A percentile compares a stretch with the other conserved stretches of the same genome.
phyloP scores from a whole-genome alignment of 2,329 filamentous ascomycete genomes.

The Botrytis porri region DNA sequence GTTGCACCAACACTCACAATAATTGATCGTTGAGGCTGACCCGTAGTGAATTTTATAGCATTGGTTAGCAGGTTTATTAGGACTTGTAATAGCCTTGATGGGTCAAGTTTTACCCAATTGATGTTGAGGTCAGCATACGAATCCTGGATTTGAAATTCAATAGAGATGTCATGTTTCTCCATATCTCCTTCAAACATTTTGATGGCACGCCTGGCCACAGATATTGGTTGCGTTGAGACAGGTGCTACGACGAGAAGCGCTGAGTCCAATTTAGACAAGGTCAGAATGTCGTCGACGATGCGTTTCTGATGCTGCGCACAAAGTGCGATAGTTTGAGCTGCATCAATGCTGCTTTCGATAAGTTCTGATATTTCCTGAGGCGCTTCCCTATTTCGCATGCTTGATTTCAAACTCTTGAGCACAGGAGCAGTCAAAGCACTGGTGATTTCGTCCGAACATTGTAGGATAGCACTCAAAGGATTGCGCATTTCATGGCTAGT shows the following conservation, averaged over 20 bases:
- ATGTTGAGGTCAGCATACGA: slow-evolving; percentile 63
- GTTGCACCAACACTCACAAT: slow-evolving; percentile 41
- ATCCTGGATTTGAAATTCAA: slow-evolving; percentile 66
- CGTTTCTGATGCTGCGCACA: slow-evolving; percentile 71
- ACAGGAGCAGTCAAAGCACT: slow-evolving; percentile 14
- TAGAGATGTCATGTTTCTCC: slow-evolving; percentile 66
- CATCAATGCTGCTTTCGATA: slow-evolving; percentile 61
- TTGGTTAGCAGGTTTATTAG: slow-evolving; percentile 80
- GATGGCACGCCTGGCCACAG: slow-evolving; percentile 64
- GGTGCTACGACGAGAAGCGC: slow-evolving; percentile 68
- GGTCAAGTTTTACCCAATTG: slow-evolving; percentile 72
- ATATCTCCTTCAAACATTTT: slow-evolving; percentile 81
- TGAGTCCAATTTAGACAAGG: slow-evolving; percentile 67
- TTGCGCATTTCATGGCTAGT: slow-evolving; percentile 72
- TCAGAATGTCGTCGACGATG: slow-evolving; percentile 66
- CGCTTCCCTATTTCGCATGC: background rate
- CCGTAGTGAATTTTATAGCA: slow-evolving; percentile 77
- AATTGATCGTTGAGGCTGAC: slow-evolving; percentile 54
- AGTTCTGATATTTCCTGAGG: slow-evolving; percentile 46
- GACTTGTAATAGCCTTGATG: slow-evolving; percentile 74
- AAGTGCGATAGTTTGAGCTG: slow-evolving; percentile 76
- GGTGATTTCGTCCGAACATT: slow-evolving; percentile 60
- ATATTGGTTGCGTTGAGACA: slow-evolving; percentile 63
- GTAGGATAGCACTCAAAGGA: slow-evolving; percentile 69
- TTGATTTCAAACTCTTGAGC: background rate